Evolutionary conservation across 352 stramenopile genomes (phyloP).

Genomic region (Peronospora tabacina): DNA sequence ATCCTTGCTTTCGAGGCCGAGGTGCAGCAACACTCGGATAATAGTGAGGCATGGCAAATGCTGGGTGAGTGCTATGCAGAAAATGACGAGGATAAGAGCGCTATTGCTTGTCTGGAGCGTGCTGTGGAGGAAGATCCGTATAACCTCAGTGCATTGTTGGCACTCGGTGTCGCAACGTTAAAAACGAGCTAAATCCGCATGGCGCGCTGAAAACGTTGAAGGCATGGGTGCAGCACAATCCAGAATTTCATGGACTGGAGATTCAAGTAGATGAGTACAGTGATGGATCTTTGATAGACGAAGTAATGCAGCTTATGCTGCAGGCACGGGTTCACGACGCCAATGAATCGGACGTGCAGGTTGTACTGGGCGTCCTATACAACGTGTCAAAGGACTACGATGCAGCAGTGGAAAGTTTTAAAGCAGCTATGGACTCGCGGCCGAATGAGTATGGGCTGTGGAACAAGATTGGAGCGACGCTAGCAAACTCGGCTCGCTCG

Average conservation of each 20-base stretch:
- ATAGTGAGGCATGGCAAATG: constrained; percentile 92
- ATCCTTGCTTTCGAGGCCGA: constrained; percentile 94
- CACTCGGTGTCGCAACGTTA: constrained; percentile 93
- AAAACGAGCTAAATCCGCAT: constrained; percentile 94
- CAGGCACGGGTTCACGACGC: constrained; percentile 78
- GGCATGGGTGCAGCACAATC: constrained; percentile 95
- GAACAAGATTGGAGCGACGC: constrained; percentile 96
- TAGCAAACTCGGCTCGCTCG: constrained; percentile 92
- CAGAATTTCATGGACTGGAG: constrained; percentile 92
- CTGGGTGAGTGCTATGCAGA: constrained; percentile 92
- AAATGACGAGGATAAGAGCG: constrained; percentile 93
- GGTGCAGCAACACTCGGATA: constrained; percentile 89
- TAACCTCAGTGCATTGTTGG: constrained; percentile 88
- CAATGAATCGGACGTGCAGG: constrained; percentile 68
- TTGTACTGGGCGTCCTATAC: constrained; percentile 95
- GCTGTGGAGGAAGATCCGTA: constrained; percentile 93
- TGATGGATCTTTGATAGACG: constrained; percentile 87
- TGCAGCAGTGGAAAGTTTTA: constrained; percentile 87
- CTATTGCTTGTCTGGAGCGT: constrained; percentile 91
- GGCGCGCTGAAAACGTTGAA: constrained; percentile 90
- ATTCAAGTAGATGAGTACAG: constrained; percentile 84
- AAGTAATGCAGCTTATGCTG: constrained; percentile 93
- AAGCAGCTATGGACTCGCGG: constrained; percentile 60
- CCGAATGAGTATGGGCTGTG: constrained; percentile 94
- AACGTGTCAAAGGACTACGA: constrained; percentile 97